Percentiles rank a stretch among this genome's conserved stretches.
Conservation (phyloP, 257 asterid species). For the Jaltomata sinuosa region DNA sequence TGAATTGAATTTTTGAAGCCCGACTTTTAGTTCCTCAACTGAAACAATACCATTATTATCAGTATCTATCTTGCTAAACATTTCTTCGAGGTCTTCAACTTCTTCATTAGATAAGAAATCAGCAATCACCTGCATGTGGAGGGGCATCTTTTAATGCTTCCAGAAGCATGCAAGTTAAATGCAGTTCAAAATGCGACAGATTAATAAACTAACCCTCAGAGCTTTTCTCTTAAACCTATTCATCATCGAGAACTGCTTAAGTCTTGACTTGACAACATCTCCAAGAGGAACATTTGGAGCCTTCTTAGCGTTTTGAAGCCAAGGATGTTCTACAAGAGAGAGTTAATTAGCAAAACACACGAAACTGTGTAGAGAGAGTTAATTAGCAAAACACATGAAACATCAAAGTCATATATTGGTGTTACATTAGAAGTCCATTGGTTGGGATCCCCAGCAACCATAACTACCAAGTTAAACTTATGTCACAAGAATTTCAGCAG, state of each 20-base stretch:
- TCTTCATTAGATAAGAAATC: conserved; percentile 87
- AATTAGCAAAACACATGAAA: conserved; percentile 1
- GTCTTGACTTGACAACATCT: conserved; percentile 95
- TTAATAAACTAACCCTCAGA: conserved; percentile 57
- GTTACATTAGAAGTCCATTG: not conserved
- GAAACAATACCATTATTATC: conserved; percentile 78
- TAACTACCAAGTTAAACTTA: not conserved
- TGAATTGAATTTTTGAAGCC: conserved; percentile 53
- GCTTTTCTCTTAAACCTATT: conserved; percentile 92
- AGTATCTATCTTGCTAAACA: conserved; percentile 60
- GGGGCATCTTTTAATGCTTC: conserved; percentile 6
- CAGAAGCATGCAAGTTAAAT: not conserved
- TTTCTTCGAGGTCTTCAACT: conserved; percentile 77
- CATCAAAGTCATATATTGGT: not conserved
- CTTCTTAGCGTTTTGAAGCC: conserved; percentile 86
- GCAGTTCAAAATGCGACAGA: not conserved
- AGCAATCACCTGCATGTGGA: conserved; percentile 63
- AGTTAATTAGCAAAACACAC: conserved; percentile 6
- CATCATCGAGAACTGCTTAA: conserved; percentile 83
- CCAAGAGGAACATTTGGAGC: conserved; percentile 89
- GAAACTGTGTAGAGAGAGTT: conserved; percentile 1
- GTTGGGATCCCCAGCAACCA: not conserved
- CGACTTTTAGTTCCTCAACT: conserved; percentile 61
- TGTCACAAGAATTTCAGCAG: not conserved
- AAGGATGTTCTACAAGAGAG: conserved; percentile 51